Percentiles rank a stretch among this genome's conserved stretches.
Conservation (phyloP, 2,329 filamentous ascomycete genomes). For the Elsinoe australis region DNA sequence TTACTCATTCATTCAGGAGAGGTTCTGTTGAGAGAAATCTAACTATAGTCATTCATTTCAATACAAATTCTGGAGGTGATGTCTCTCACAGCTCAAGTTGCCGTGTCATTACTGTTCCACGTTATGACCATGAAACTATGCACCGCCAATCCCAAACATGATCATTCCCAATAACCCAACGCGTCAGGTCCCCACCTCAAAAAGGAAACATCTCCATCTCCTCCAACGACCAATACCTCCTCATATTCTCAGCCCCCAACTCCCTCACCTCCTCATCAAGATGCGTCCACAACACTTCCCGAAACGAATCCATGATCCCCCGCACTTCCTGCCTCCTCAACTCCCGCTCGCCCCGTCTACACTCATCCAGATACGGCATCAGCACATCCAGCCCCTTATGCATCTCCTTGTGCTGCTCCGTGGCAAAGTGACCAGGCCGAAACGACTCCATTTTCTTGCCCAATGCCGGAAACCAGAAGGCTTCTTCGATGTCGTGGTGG, state of each 20-base stretch:
- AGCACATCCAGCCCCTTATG: slow-evolving; percentile 45
- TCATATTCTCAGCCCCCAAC: slow-evolving; percentile 73
- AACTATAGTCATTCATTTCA: too few relatives aligned
- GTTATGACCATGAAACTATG: too few relatives aligned
- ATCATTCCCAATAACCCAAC: too few relatives aligned
- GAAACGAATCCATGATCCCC: slow-evolving; percentile 64
- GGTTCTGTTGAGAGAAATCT: too few relatives aligned
- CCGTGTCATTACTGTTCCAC: too few relatives aligned
- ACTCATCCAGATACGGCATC: slow-evolving; percentile 17
- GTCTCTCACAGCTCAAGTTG: too few relatives aligned
- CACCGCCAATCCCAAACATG: too few relatives aligned
- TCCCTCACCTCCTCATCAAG: slow-evolving; percentile 71
- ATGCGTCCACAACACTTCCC: slow-evolving; percentile 66
- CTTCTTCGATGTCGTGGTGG: slow-evolving; percentile 1
- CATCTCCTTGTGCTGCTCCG: slow-evolving; percentile 61
- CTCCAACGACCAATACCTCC: slow-evolving; percentile 64
- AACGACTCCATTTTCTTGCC: neutral
- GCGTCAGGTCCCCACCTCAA: too few relatives aligned
- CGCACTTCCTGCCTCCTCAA: slow-evolving; percentile 50
- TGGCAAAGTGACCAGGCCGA: neutral
- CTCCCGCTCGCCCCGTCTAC: slow-evolving; percentile 50
- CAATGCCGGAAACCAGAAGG: neutral
- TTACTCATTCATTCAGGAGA: too few relatives aligned
- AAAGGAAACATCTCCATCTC: slow-evolving; percentile 48
- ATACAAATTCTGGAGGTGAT: too few relatives aligned